Conservation (phyloP, 148 eudicot species). For the Rhododendron mucronatum region DNA sequence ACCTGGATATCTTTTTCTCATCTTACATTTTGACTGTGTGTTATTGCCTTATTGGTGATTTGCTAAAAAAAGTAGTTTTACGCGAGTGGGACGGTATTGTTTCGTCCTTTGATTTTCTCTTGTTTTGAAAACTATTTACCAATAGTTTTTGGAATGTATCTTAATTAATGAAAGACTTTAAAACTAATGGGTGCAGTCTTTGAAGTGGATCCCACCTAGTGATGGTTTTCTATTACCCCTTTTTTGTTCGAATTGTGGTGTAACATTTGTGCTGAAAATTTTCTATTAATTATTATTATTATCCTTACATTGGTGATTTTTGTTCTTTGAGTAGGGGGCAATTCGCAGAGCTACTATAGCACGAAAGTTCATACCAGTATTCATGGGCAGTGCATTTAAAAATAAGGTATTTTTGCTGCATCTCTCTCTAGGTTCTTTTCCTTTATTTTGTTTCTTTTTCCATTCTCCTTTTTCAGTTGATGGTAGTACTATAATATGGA, state of each 20-base stretch:
- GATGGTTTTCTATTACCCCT: neutral
- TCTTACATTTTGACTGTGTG: neutral
- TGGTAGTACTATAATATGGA: neutral
- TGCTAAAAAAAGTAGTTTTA: neutral
- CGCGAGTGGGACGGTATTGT: neutral
- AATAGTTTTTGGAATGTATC: neutral
- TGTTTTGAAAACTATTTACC: neutral
- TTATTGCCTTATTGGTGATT: neutral
- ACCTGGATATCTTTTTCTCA: neutral
- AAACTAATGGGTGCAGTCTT: neutral
- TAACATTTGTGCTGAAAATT: neutral
- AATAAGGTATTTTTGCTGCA: conserved; percentile 60
- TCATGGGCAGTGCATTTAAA: conserved; percentile 99
- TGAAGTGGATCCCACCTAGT: neutral
- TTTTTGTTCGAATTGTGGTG: neutral
- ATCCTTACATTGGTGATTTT: neutral
- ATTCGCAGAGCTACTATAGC: conserved; percentile 89
- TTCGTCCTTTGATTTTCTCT: neutral
- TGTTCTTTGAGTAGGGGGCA: conserved; percentile 57
- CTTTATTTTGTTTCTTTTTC: neutral
- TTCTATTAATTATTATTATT: neutral
- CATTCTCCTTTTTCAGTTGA: neutral
- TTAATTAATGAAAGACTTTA: neutral
- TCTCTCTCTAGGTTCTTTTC: neutral
- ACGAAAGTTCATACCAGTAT: conserved; percentile 85